Percentiles rank a stretch among this genome's conserved stretches.
Evolutionary conservation across 345 rosid genomes (phyloP).

Genomic region (Corchorus olitorius): DNA sequence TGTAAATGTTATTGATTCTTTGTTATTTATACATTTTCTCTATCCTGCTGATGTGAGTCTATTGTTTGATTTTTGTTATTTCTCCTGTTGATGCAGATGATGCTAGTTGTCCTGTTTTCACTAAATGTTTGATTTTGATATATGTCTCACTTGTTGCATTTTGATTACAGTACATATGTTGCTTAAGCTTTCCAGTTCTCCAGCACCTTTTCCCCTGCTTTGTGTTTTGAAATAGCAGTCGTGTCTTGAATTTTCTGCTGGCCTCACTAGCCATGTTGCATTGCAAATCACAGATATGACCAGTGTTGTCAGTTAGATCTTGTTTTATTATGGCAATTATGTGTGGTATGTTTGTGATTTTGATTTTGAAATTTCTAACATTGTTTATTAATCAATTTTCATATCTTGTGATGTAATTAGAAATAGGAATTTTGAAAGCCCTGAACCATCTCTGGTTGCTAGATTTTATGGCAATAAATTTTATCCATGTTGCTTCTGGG

Average conservation of each 20-base stretch:
- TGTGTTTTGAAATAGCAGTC: not conserved
- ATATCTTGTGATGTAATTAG: not conserved
- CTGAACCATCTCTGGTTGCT: not conserved
- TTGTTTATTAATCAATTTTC: not conserved
- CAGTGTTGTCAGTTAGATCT: not conserved
- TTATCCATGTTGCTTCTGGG: no score
- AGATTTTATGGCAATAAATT: no score
- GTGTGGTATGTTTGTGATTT: not conserved
- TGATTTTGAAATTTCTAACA: constrained; percentile 12
- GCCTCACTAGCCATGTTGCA: not conserved
- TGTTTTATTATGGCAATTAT: not conserved
- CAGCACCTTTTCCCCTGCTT: not conserved
- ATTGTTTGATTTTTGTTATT: not conserved
- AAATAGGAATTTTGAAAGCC: not conserved
- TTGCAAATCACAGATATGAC: not conserved
- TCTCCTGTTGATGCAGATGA: no score
- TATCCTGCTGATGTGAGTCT: not conserved
- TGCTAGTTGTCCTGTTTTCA: no score
- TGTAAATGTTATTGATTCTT: no score
- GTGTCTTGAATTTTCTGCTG: constrained; percentile 2
- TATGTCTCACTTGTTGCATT: constrained; percentile 13
- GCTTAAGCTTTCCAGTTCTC: constrained; percentile 11
- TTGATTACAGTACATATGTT: not conserved
- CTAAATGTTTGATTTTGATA: no score
- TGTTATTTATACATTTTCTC: no score